phyloP scores from a whole-genome alignment of 2,329 filamentous ascomycete species.

The Alternaria sp. region DNA sequence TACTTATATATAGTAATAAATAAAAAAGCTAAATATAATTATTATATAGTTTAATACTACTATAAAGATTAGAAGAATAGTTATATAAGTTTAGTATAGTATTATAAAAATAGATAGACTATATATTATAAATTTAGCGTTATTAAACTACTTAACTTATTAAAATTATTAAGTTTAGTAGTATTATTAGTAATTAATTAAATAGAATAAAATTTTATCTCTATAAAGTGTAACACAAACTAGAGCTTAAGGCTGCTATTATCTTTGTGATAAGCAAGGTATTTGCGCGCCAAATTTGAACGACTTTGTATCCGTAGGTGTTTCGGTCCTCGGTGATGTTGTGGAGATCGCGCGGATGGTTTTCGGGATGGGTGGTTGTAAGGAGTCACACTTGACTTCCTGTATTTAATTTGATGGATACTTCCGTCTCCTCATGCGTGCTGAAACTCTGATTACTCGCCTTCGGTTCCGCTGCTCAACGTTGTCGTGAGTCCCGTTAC shows the following conservation, averaged over 20 bases:
- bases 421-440: not conserved
- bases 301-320: not conserved
- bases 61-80: too few relatives aligned
- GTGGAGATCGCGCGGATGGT: not conserved
- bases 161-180: too few relatives aligned
- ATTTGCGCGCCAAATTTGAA: not conserved
- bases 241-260: not conserved
- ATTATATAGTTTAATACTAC: too few relatives aligned
- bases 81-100: too few relatives aligned
- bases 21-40: too few relatives aligned
- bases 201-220: too few relatives aligned
- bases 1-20: too few relatives aligned
- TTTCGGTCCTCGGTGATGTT: not conserved
- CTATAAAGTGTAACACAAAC: too few relatives aligned
- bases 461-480: not conserved
- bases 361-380: not conserved
- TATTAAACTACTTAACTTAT: too few relatives aligned
- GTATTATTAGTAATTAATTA: too few relatives aligned
- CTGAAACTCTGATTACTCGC: not conserved
- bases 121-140: too few relatives aligned
- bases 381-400: not conserved
- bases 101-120: too few relatives aligned
- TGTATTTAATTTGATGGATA: not conserved
- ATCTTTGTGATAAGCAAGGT: not conserved
- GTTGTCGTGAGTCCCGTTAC: not conserved